phyloP scores from a whole-genome alignment of 768 basidiomycete species.

The Clavulina sp. region DNA sequence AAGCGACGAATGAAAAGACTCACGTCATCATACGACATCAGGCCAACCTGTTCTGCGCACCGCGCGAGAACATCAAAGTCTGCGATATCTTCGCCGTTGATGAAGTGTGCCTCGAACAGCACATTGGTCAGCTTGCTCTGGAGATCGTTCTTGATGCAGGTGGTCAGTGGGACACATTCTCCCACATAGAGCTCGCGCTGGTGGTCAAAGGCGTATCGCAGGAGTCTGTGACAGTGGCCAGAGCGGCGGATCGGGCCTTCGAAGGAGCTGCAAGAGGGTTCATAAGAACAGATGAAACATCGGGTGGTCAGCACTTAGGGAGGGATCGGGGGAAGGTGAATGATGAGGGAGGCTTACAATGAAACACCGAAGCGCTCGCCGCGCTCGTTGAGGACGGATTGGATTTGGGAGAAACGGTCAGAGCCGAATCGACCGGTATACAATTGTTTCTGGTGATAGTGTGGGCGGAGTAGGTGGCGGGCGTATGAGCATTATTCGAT shows the following conservation, averaged over 20 bases:
- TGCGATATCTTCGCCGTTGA: slow-evolving; percentile 44
- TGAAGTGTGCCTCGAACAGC: slow-evolving; percentile 50
- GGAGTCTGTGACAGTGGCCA: slow-evolving; percentile 51
- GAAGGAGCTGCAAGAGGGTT: slow-evolving; percentile 29
- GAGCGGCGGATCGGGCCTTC: slow-evolving; percentile 47
- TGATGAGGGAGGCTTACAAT: slow-evolving; percentile 27
- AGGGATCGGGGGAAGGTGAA: slow-evolving; percentile 1
- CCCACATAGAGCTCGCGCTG: background rate
- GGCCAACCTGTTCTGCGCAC: slow-evolving; percentile 33
- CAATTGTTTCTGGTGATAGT: slow-evolving; percentile 2
- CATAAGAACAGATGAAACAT: slow-evolving; percentile 6
- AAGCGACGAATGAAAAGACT: slow-evolving; percentile 12
- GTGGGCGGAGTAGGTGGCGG: slow-evolving; percentile 3
- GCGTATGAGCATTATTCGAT: too few relatives aligned
- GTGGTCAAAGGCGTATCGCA: slow-evolving; percentile 42
- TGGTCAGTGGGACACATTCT: background rate
- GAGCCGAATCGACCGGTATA: slow-evolving; percentile 29
- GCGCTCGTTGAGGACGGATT: slow-evolving; percentile 31
- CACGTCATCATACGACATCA: slow-evolving; percentile 48
- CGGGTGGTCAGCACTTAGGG: background rate
- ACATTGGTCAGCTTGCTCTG: slow-evolving; percentile 40
- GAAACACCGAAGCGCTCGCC: slow-evolving; percentile 38
- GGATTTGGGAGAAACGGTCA: slow-evolving; percentile 28
- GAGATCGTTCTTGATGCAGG: slow-evolving; percentile 36
- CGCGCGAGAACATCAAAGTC: slow-evolving; percentile 41